Percentiles rank a stretch among this genome's conserved stretches.
These are phyloP conservation scores for Yamadazyma triangularis DNA, from an alignment of 1,139 yeast genomes.

Conservation along the genomic window DNA sequence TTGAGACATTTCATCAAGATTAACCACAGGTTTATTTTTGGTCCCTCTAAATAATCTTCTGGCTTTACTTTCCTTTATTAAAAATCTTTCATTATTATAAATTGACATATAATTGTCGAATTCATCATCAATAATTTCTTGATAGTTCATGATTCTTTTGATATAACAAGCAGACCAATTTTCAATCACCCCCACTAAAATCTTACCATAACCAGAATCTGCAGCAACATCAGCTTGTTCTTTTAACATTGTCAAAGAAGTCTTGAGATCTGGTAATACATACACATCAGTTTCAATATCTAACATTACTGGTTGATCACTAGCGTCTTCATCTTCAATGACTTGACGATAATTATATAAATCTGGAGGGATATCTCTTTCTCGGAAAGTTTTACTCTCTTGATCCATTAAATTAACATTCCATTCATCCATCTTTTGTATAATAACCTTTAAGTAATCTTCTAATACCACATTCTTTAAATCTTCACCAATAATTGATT, in stretches of 20 bases:
- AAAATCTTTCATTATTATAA: slow-evolving; percentile 36
- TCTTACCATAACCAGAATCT: slow-evolving; percentile 78
- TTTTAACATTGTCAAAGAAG: slow-evolving; percentile 68
- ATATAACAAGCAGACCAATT: slow-evolving; percentile 64
- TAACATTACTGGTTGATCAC: slow-evolving; percentile 55
- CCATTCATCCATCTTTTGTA: slow-evolving; percentile 80
- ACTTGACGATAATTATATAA: slow-evolving; percentile 37
- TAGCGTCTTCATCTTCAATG: slow-evolving; percentile 38
- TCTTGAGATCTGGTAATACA: slow-evolving; percentile 50
- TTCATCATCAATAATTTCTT: slow-evolving; percentile 53
- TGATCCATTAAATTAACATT: slow-evolving; percentile 58
- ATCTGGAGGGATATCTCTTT: slow-evolving; percentile 70
- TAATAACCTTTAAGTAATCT: slow-evolving; percentile 69
- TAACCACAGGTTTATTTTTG: slow-evolving; percentile 17
- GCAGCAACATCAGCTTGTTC: slow-evolving; percentile 94
- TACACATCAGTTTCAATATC: slow-evolving; percentile 70
- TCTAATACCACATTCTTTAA: slow-evolving; percentile 57
- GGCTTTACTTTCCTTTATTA: slow-evolving; percentile 39
- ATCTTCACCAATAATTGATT: slow-evolving; percentile 65
- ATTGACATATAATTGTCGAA: slow-evolving; percentile 43
- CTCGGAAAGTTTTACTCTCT: slow-evolving; percentile 58
- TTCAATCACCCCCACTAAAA: slow-evolving; percentile 76
- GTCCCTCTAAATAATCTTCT: slow-evolving; percentile 41
- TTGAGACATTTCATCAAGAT: slow-evolving; percentile 40
- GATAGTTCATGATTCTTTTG: slow-evolving; percentile 60